These are phyloP conservation scores for Pythium guiyangense DNA, from an alignment of 352 stramenopile species.

Conservation along the genomic window DNA sequence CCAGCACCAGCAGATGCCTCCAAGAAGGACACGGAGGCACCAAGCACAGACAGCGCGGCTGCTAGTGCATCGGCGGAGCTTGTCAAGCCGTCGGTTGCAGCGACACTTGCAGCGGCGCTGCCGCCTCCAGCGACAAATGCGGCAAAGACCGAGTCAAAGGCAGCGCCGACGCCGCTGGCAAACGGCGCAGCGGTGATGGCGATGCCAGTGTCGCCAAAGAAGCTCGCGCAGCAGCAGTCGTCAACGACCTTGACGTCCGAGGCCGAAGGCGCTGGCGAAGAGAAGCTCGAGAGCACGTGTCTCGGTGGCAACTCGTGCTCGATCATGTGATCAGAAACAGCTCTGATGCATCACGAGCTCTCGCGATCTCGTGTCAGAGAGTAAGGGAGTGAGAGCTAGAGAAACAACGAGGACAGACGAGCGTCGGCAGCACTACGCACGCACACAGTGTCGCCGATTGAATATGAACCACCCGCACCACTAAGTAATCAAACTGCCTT, in stretches of 20 bases:
- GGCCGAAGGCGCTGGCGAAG: slow-evolving; percentile 8
- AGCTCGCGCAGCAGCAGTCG: slow-evolving; percentile 13
- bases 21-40: not conserved
- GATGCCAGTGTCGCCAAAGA: slow-evolving; percentile 7
- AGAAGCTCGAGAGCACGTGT: slow-evolving; percentile 36
- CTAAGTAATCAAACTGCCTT: no score
- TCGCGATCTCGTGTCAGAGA: no score
- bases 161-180: not conserved
- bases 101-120: not conserved
- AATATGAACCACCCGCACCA: no score
- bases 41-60: not conserved
- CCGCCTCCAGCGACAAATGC: not conserved
- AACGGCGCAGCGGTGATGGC: slow-evolving; percentile 9
- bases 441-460: no score
- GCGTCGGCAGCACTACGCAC: no score
- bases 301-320: slow-evolving; percentile 32
- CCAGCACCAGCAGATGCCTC: not conserved
- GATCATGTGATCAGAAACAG: slow-evolving; percentile 39
- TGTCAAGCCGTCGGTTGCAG: not conserved
- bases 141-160: not conserved
- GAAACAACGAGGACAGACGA: no score
- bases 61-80: not conserved
- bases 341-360: not conserved
- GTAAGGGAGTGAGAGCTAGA: no score
- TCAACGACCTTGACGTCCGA: slow-evolving; percentile 12